Percentiles rank a stretch among this genome's conserved stretches.
Evolutionary conservation across 2,329 filamentous ascomycete genomes (phyloP).

Genomic region (Chaetomium strumarium): DNA sequence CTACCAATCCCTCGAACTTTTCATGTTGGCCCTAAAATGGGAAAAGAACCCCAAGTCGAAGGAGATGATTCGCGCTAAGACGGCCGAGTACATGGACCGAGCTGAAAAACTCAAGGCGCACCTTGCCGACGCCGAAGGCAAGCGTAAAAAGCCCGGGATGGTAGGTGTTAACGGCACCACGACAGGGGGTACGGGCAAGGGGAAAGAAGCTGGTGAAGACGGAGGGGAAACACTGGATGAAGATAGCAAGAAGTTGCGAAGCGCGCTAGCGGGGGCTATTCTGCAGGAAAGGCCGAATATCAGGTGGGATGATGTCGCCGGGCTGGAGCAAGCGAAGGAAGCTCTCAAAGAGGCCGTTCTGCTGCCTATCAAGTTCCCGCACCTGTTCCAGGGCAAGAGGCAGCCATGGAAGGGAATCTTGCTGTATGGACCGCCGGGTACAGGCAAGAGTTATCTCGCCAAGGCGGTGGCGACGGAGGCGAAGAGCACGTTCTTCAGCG

Average conservation of each 20-base stretch:
- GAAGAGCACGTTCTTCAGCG: slow-evolving; percentile 98
- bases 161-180: slow-evolving; percentile 67
- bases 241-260: slow-evolving; percentile 91
- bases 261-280: slow-evolving; percentile 85
- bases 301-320: slow-evolving; percentile 96
- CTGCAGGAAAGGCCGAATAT: slow-evolving; percentile 93
- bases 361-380: slow-evolving; percentile 95
- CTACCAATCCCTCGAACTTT: slow-evolving; percentile 92
- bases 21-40: slow-evolving; percentile 99
- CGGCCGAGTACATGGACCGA: slow-evolving; percentile 95
- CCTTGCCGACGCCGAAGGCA: slow-evolving; percentile 66
- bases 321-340: slow-evolving; percentile 89
- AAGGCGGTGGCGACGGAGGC: slow-evolving; percentile 98
- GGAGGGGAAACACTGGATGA: slow-evolving; percentile 66
- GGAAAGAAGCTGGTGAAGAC: slow-evolving; percentile 45
- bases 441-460: slow-evolving; percentile 94
- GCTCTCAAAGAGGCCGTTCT: slow-evolving; percentile 97
- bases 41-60: slow-evolving; percentile 98
- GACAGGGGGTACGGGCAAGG: slow-evolving; percentile 56
- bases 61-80: slow-evolving; percentile 94
- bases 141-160: slow-evolving; percentile 64
- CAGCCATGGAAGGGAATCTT: slow-evolving; percentile 98
- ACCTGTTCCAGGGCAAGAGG: slow-evolving; percentile 90
- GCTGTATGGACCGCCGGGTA: slow-evolving; percentile 91
- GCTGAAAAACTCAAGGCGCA: slow-evolving; percentile 97